phyloP scores from a whole-genome alignment of 2,329 filamentous ascomycete species.

The Fusarium musae region DNA sequence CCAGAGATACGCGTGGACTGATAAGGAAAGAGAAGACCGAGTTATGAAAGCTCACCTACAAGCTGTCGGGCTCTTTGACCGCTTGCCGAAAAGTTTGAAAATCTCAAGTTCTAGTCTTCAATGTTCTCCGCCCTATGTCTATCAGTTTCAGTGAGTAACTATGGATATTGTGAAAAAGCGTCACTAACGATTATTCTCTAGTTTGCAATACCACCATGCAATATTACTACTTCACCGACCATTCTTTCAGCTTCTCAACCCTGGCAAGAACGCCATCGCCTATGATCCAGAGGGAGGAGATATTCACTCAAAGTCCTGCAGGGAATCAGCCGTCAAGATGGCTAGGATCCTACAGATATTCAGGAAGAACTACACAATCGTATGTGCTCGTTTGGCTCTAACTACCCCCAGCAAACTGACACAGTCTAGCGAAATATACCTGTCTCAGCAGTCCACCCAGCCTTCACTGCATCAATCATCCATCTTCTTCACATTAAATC shows the following conservation, averaged over 20 bases:
- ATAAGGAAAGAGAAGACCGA: slow-evolving; percentile 4
- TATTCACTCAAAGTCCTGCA: slow-evolving; percentile 26
- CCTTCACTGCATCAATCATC: slow-evolving; percentile 32
- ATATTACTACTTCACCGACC: slow-evolving; percentile 1
- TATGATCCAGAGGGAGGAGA: slow-evolving; percentile 32
- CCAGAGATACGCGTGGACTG: slow-evolving; percentile 1
- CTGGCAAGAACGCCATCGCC: slow-evolving; percentile 1
- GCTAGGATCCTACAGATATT: slow-evolving; percentile 29
- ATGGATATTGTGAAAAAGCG: rapidly evolving
- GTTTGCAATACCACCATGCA: slow-evolving; percentile 1
- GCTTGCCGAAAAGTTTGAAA: slow-evolving; percentile 9
- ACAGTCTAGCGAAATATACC: slow-evolving; percentile 9
- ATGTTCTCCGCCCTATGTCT: slow-evolving; percentile 10
- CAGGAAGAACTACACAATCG: slow-evolving; percentile 28
- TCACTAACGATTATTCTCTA: rapidly evolving
- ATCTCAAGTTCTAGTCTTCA: slow-evolving; percentile 3
- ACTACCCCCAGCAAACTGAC: neutral
- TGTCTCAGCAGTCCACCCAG: slow-evolving; percentile 29
- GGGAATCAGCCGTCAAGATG: slow-evolving; percentile 19
- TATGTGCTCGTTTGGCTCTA: neutral
- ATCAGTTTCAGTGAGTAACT: slow-evolving; percentile 1
- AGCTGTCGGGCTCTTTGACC: neutral
- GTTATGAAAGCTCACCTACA: slow-evolving; percentile 11
- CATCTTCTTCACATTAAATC: slow-evolving; percentile 28
- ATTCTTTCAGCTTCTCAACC: slow-evolving; percentile 12